Conservation (phyloP, 345 rosid genomes). For the Linum trigynum region DNA sequence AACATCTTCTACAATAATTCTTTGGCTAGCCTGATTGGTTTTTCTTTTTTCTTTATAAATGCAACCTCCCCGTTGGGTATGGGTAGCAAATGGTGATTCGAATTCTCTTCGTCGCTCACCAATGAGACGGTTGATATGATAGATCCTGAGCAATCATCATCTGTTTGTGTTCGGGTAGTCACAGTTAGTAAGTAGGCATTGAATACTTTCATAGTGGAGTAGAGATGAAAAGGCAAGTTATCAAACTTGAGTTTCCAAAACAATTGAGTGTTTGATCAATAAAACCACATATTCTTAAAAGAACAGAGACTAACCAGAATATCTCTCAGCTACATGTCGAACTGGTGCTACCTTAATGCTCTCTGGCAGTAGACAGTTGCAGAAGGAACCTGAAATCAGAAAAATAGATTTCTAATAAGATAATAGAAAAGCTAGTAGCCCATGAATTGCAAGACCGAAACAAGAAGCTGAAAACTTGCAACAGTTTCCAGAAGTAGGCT, state of each 20-base stretch:
- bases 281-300: not conserved
- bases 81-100: constrained; percentile 59
- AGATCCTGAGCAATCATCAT: constrained; percentile 48
- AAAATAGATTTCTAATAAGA: no score
- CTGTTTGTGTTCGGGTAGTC: not conserved
- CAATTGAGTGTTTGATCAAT: no score
- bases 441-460: not conserved
- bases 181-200: no score
- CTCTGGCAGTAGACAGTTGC: constrained; percentile 85
- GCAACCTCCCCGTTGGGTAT: constrained; percentile 49
- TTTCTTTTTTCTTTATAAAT: constrained; percentile 58
- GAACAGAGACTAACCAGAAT: constrained; percentile 46
- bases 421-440: not conserved
- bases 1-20: constrained; percentile 26
- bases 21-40: constrained; percentile 58
- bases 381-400: constrained; percentile 70
- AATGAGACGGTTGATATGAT: constrained; percentile 38
- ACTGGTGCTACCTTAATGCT: constrained; percentile 76
- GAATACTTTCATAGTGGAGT: no score
- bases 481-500: not conserved
- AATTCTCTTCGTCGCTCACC: constrained; percentile 60
- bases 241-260: no score
- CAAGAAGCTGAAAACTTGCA: constrained; percentile 1
- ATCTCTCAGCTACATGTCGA: constrained; percentile 61
- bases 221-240: not conserved